phyloP scores from a whole-genome alignment of 2,329 filamentous ascomycete species.

The Lachnellula subtilissima region DNA sequence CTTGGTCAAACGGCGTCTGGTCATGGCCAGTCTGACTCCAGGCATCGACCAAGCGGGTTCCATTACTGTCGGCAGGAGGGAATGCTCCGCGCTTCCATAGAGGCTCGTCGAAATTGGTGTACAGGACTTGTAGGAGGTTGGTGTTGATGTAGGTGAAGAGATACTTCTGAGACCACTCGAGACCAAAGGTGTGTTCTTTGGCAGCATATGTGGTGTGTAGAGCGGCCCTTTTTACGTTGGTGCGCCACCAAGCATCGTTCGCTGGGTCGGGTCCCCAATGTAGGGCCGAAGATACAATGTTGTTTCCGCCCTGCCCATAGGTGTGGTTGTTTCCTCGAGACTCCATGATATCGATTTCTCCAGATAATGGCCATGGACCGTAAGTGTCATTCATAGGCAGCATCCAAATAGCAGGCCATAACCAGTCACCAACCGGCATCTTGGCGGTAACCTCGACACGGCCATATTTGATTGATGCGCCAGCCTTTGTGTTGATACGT shows the following conservation, averaged over 20 bases:
- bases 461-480: slow-evolving; percentile 71
- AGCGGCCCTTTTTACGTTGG: slow-evolving; percentile 70
- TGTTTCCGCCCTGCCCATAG: slow-evolving; percentile 72
- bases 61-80: slow-evolving; percentile 58
- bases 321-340: slow-evolving; percentile 77
- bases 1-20: slow-evolving; percentile 69
- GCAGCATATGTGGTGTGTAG: slow-evolving; percentile 69
- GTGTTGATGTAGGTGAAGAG: slow-evolving; percentile 83
- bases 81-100: slow-evolving; percentile 68
- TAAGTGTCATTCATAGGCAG: slow-evolving; percentile 69
- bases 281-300: slow-evolving; percentile 72
- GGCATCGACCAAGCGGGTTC: slow-evolving; percentile 56
- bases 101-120: slow-evolving; percentile 65
- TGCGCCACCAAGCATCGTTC: slow-evolving; percentile 79
- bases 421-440: slow-evolving; percentile 74
- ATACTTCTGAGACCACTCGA: slow-evolving; percentile 87
- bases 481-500: slow-evolving; percentile 69
- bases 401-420: slow-evolving; percentile 94
- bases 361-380: slow-evolving; percentile 71
- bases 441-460: slow-evolving; percentile 75
- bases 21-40: slow-evolving; percentile 58
- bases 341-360: slow-evolving; percentile 81
- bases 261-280: slow-evolving; percentile 73
- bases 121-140: slow-evolving; percentile 73
- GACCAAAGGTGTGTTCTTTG: slow-evolving; percentile 69